phyloP scores from a whole-genome alignment of 495 filamentous ascomycete species.

The Lindgomyces ingoldianus region DNA sequence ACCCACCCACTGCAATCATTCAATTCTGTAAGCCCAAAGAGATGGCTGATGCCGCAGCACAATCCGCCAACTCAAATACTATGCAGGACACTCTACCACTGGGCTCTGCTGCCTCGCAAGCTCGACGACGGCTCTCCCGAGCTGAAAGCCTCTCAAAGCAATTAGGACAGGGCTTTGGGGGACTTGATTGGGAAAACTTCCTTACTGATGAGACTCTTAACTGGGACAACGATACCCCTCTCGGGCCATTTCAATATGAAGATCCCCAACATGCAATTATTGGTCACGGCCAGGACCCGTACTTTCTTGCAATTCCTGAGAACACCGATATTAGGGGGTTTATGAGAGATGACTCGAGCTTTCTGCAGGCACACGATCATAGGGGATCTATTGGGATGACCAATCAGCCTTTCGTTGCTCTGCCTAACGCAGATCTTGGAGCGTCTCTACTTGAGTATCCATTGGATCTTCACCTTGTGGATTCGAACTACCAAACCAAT shows the following conservation, averaged over 20 bases:
- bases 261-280: neutral
- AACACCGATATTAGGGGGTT: neutral
- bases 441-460: neutral
- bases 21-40: neutral
- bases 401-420: neutral
- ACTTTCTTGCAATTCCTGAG: neutral
- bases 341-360: neutral
- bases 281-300: neutral
- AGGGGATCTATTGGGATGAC: neutral
- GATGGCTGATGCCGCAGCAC: neutral
- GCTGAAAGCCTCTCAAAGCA: neutral
- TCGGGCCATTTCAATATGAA: neutral
- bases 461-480: neutral
- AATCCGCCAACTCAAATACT: neutral
- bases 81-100: neutral
- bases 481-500: neutral
- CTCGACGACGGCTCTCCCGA: neutral
- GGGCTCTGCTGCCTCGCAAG: neutral
- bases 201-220: too few relatives aligned
- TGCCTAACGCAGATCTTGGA: neutral
- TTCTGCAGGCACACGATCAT: neutral
- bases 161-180: too few relatives aligned
- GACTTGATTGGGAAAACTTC: too few relatives aligned
- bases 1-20: neutral
- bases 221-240: neutral